Evolutionary conservation across 768 basidiomycete genomes (phyloP).

Genomic region (Sporobolomyces roseus): DNA sequence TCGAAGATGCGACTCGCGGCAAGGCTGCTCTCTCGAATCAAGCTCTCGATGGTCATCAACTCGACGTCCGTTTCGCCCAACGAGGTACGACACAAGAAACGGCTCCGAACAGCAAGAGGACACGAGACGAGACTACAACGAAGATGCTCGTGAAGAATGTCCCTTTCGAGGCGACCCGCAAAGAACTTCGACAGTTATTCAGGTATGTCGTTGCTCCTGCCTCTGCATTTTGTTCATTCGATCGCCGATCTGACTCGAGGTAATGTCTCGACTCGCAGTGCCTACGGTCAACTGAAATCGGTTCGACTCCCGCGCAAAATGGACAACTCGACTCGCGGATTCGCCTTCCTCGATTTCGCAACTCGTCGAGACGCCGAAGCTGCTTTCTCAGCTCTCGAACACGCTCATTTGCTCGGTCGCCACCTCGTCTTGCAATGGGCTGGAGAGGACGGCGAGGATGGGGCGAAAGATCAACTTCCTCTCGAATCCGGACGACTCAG

Average conservation of each 20-base stretch:
- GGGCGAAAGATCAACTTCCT: too few species aligned
- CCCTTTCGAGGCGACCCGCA: conserved; percentile 92
- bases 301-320: conserved; percentile 89
- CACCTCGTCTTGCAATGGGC: conserved; percentile 94
- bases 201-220: conserved; percentile 58
- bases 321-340: conserved; percentile 81
- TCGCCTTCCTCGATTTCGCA: conserved; percentile 93
- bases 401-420: conserved; percentile 91
- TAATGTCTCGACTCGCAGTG: conserved; percentile 52
- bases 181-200: conserved; percentile 84
- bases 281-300: conserved; percentile 89
- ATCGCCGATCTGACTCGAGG: conserved; percentile 1
- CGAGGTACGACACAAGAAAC: conserved; percentile 56
- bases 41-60: conserved; percentile 76
- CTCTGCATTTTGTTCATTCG: conserved; percentile 3
- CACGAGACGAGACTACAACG: conserved; percentile 63
- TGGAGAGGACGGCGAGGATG: conserved; percentile 61
- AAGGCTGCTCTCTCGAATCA: conserved; percentile 73
- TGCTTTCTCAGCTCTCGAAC: conserved; percentile 76
- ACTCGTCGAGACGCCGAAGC: conserved; percentile 84
- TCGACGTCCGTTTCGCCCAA: conserved; percentile 81
- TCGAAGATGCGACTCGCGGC: conserved; percentile 68
- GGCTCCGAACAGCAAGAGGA: conserved; percentile 43
- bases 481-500: not conserved
- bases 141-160: conserved; percentile 99